Base-by-base conservation (phyloP, 306 rosid species). In the Casuarina glauca region DNA sequence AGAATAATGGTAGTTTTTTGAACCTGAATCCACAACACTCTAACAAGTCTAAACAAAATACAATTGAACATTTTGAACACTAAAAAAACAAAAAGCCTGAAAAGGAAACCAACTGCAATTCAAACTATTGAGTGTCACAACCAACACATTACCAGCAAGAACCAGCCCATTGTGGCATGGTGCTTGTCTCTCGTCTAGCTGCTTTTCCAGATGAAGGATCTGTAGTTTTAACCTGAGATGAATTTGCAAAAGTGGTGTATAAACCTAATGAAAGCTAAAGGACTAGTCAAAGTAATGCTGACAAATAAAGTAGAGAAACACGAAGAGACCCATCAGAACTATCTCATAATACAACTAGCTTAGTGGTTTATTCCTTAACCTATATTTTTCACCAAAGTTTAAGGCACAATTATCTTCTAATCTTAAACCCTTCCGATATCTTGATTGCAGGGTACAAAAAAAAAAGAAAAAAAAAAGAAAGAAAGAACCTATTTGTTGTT, bases 151-250 rank as follows among this genome's bases (percentile, higher is more conserved):
- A 95, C 98, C 98, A 95, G 89, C 98, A 95, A 74, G 98, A 95
- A 83, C 98, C 98, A 79, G 98, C 98, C 98, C 98, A 92, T 70
- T 95, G 98, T 9, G 98, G 98, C 98, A 92, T 95, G 73, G 98
- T 92, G 83, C 87, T 95, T 78, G 97, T 89, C 83, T 95, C 98
- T 80, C 97, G 89, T 66, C 83, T 88, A 73, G 97, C 97, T 58
- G 93, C 89, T 82, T 89, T 92, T 86, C 96, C 97, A 52, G 98
- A 87, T 74, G 84, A 69, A 71, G 85, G 82, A 85, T 95, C 97
- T 43, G 78, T 81, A 35, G 97, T 86, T 69, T 78, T 86, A 69
- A 86, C 89, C 98, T 92, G 84, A 78, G 76, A 84, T 68, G 41
- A 50, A 79, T 52, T 35, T 46, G 6, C 55, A 54, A 77, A 74